Percentiles rank a stretch among this genome's conserved stretches.
phyloP scores from a whole-genome alignment of 352 stramenopile species.

The Lagenidium sp. region DNA sequence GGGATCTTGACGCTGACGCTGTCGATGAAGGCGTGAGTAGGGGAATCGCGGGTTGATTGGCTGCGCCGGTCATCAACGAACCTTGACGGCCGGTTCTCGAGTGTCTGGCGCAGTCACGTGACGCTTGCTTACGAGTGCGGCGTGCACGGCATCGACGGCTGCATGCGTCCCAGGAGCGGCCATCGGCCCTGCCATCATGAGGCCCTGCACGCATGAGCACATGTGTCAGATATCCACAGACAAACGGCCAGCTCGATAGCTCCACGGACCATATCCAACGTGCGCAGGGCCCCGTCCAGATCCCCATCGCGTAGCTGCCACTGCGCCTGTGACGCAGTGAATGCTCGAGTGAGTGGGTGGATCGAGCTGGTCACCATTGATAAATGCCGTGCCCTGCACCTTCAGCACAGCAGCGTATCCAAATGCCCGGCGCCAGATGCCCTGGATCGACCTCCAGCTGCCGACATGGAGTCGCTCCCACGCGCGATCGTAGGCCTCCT shows the following conservation, averaged over 20 bases:
- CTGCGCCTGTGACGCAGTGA: conserved; percentile 26
- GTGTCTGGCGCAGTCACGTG: no score
- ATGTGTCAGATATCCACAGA: neutral
- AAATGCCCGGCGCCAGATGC: conserved; percentile 56
- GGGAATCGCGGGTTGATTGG: neutral
- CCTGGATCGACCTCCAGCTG: conserved; percentile 49
- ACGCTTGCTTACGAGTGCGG: neutral
- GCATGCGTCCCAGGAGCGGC: conserved; percentile 28
- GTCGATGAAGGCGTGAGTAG: conserved; percentile 1
- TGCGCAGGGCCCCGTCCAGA: conserved; percentile 23
- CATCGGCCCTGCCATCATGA: conserved; percentile 71
- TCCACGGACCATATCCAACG: conserved; percentile 50
- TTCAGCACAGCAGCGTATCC: conserved; percentile 40
- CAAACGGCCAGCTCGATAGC: neutral
- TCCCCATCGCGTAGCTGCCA: conserved; percentile 18
- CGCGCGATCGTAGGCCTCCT: conserved; percentile 39
- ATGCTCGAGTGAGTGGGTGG: no score
- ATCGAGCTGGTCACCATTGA: no score
- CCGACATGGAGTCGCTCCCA: conserved; percentile 74
- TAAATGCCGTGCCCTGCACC: no score
- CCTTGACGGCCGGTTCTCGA: no score
- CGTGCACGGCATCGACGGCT: conserved; percentile 32
- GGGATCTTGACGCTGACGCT: neutral
- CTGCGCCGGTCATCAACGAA: no score
- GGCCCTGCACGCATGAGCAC: conserved; percentile 7